Base-by-base conservation (phyloP, 805 yeast genomes). In the Myxozyma monticola region DNA sequence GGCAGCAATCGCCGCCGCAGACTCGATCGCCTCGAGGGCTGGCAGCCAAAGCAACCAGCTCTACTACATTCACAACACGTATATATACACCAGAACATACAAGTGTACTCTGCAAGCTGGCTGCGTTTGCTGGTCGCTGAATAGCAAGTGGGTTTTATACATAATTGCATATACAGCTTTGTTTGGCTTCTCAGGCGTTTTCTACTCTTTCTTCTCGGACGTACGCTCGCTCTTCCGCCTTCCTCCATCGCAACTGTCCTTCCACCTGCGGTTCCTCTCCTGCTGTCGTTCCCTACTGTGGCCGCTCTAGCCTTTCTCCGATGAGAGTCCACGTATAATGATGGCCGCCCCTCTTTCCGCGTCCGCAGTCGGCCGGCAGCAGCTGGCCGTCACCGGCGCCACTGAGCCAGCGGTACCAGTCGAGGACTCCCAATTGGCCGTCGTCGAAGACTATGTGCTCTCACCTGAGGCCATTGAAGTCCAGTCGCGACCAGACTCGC, bases 391-490 rank as follows among this genome's bases (percentile, higher is more conserved):
- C 10, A 49, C 48, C 12, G 45, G 45, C 14, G 49, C 53, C 20
- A 49, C 53, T 12, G 45, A 43, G 34, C 53, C 53, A 17, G 40
- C 49, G 9, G 49, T 49, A 10, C 31, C 46, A 10, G 52, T 48
- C 40, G 38, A 39, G 30, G 42, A 33, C 37, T 8, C 38, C 18
- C 37, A 47, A 10, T 33, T 50, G 14, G 42, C 42, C 28, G 52
- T 54, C 26, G 47, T 47, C 15, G 58, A 54, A 8, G 58, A 54
- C 30, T 54, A 51, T 28, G 38, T 54, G 6, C 53, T 54, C 12
- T 51, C 58, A 4, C 57, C 36, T 18, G 58, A 54, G 12, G 21
- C 44, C 12, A 35, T 54, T 24, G 51, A 50, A 31, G 35, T 28
- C 37, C 22, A 24, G 9, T 20, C 33, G 8, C 43, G 49, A 10